Evolutionary conservation across 148 eudicot species (phyloP).

Genomic region (Simmondsia chinensis): DNA sequence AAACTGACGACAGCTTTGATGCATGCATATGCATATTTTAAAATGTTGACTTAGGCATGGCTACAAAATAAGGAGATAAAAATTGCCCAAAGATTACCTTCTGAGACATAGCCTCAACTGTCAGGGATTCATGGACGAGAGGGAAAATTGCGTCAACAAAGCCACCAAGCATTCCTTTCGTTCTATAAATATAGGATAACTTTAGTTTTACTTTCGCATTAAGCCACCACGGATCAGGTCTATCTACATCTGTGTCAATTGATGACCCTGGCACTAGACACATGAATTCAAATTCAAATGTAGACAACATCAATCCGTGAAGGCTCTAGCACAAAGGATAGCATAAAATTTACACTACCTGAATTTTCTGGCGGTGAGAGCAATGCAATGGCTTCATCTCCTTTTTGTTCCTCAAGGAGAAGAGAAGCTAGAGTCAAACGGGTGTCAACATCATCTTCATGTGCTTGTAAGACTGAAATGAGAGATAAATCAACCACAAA

Average conservation of each 20-base stretch:
- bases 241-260: slow-evolving; percentile 18
- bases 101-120: slow-evolving; percentile 38
- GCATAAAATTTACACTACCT: slow-evolving; percentile 26
- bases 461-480: slow-evolving; percentile 51
- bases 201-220: slow-evolving; percentile 70
- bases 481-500: slow-evolving; percentile 7
- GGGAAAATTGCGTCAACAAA: slow-evolving; percentile 66
- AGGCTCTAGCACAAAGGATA: slow-evolving; percentile 1
- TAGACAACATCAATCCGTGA: slow-evolving; percentile 1
- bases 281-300: slow-evolving; percentile 1
- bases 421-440: slow-evolving; percentile 65
- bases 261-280: slow-evolving; percentile 23
- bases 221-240: slow-evolving; percentile 61
- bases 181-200: slow-evolving; percentile 55
- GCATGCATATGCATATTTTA: no score
- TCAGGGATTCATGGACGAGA: slow-evolving; percentile 54
- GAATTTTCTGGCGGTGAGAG: slow-evolving; percentile 60
- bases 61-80: background rate
- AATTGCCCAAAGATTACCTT: slow-evolving; percentile 34
- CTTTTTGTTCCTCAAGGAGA: slow-evolving; percentile 60
- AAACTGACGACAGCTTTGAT: no score
- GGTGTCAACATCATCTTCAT: slow-evolving; percentile 54
- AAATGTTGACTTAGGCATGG: background rate
- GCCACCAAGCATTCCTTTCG: slow-evolving; percentile 52
- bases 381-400: slow-evolving; percentile 67